Evolutionary conservation across 257 asterid genomes (phyloP).

Genomic region (Salvia rosmarinus): DNA sequence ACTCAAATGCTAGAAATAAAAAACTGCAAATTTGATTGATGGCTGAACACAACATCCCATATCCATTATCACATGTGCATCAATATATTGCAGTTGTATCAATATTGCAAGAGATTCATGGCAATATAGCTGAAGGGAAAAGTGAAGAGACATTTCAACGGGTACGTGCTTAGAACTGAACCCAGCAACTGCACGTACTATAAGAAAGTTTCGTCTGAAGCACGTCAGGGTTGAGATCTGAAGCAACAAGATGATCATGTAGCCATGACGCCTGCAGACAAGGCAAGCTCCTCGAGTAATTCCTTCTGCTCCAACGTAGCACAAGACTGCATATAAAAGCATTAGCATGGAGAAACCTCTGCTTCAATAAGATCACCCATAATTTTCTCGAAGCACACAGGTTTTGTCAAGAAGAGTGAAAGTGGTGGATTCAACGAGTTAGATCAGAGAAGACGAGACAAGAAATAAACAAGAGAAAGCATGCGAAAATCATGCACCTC

Average conservation of each 20-base stretch:
- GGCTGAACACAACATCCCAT: not conserved
- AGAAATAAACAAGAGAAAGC: not conserved
- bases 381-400: not conserved
- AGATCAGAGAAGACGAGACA: not conserved
- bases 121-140: not conserved
- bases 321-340: conserved; percentile 68
- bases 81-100: not conserved
- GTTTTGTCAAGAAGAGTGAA: not conserved
- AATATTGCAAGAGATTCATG: not conserved
- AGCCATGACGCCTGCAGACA: conserved; percentile 56
- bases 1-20: not conserved
- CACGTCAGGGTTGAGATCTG: not conserved
- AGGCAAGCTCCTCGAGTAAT: conserved; percentile 85
- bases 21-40: not conserved
- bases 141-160: not conserved
- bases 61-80: not conserved
- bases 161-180: not conserved
- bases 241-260: conserved; percentile 36
- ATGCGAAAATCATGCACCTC: conserved; percentile 59
- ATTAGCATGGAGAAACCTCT: conserved; percentile 26
- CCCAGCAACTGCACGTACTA: not conserved
- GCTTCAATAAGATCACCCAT: conserved; percentile 7
- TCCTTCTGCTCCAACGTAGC: conserved; percentile 87
- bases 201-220: no score
- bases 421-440: not conserved